Conservation (phyloP, 805 yeast species). For the Lipomyces mesembrius region DNA sequence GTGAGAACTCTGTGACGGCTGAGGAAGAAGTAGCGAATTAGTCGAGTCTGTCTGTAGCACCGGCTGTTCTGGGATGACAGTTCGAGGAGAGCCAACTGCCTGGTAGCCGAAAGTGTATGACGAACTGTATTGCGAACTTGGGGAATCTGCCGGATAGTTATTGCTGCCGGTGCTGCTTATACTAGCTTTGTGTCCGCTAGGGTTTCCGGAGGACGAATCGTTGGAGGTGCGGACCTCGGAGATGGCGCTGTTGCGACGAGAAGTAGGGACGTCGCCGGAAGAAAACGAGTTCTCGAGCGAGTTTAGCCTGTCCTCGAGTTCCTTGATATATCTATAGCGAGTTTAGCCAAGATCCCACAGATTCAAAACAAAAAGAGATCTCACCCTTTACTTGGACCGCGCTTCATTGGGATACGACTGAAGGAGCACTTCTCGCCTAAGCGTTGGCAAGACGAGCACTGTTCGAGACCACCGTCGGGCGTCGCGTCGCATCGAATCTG, state of each 20-base stretch:
- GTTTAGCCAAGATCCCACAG: neutral
- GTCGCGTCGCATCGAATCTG: slow-evolving; percentile 50
- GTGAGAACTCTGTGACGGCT: slow-evolving; percentile 13
- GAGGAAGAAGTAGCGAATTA: slow-evolving; percentile 18
- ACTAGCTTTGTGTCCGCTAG: slow-evolving; percentile 19
- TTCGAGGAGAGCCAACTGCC: slow-evolving; percentile 18
- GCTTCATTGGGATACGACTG: slow-evolving; percentile 60
- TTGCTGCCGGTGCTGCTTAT: slow-evolving; percentile 23
- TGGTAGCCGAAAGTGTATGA: slow-evolving; percentile 16
- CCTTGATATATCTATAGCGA: slow-evolving; percentile 36
- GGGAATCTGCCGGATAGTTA: slow-evolving; percentile 26
- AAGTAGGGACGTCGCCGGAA: slow-evolving; percentile 15
- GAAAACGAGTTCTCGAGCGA: slow-evolving; percentile 36
- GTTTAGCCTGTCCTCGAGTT: slow-evolving; percentile 41
- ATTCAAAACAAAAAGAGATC: slow-evolving; percentile 9
- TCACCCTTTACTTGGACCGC: slow-evolving; percentile 64
- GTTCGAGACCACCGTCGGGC: slow-evolving; percentile 40
- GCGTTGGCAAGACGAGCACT: slow-evolving; percentile 60
- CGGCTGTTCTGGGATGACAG: slow-evolving; percentile 15
- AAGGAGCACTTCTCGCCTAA: slow-evolving; percentile 59
- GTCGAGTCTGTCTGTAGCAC: slow-evolving; percentile 27
- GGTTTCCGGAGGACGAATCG: neutral
- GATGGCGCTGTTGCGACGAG: slow-evolving; percentile 12
- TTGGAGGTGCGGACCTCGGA: neutral
- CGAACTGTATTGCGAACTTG: slow-evolving; percentile 22